A percentile compares a stretch with the other conserved stretches of the same genome.
Conservation (phyloP, 768 basidiomycete genomes). For the Amanita muscaria region DNA sequence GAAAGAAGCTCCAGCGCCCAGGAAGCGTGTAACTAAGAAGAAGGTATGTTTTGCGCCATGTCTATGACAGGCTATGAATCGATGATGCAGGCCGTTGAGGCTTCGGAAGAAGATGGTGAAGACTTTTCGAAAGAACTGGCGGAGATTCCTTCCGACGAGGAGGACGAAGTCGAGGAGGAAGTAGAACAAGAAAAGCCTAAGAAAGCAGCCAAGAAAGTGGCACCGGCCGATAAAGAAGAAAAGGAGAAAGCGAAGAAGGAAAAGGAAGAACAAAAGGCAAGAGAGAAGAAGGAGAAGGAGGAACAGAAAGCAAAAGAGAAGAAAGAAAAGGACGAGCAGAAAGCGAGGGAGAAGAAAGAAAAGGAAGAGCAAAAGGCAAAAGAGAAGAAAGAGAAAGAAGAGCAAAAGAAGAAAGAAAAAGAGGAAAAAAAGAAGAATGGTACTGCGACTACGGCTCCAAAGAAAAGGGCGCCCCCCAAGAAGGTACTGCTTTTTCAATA, state of each 20-base stretch:
- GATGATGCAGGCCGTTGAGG: conserved; percentile 17
- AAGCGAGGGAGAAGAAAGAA: conserved; percentile 8
- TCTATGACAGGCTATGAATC: conserved; percentile 1
- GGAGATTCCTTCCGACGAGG: conserved; percentile 27
- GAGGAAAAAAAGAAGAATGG: conserved; percentile 18
- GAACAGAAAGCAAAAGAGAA: conserved; percentile 16
- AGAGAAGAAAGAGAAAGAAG: conserved; percentile 23
- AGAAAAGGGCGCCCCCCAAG: conserved; percentile 12
- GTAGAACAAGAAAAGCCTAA: conserved; percentile 36
- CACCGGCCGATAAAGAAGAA: conserved; percentile 14
- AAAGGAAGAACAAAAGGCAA: conserved; percentile 10
- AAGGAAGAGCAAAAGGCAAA: conserved; percentile 14
- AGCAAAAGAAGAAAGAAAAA: conserved; percentile 29
- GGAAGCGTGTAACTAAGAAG: conserved; percentile 41
- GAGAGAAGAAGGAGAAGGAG: conserved; percentile 12
- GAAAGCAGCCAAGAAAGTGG: conserved; percentile 25
- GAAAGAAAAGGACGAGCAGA: conserved; percentile 5
- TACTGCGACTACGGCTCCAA: conserved; percentile 15
- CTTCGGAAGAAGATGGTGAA: conserved; percentile 33
- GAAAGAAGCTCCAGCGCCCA: conserved; percentile 35
- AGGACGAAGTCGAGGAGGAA: conserved; percentile 23
- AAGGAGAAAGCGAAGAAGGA: conserved; percentile 27
- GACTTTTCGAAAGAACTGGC: conserved; percentile 36
- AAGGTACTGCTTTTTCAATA: conserved; percentile 9
- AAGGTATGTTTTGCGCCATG: conserved; percentile 16